Conservation (phyloP, 805 yeast species). For the Hanseniaspora meyeri region DNA sequence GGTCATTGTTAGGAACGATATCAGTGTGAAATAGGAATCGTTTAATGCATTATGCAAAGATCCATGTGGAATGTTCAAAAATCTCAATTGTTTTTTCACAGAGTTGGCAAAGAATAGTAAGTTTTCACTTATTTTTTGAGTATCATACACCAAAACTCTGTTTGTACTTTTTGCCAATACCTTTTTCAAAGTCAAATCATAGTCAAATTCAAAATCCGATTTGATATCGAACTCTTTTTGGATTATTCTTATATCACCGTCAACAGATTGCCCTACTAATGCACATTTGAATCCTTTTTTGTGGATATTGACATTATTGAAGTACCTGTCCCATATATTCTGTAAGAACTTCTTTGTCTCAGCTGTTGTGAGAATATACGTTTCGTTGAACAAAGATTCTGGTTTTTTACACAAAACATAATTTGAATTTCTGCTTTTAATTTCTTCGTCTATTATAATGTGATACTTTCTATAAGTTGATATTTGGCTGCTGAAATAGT, state of each 20-base stretch:
- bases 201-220: slow-evolving; percentile 1
- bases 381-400: slow-evolving; percentile 40
- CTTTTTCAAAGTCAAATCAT: not conserved
- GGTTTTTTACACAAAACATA: slow-evolving; percentile 45
- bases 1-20: slow-evolving; percentile 38
- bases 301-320: slow-evolving; percentile 23
- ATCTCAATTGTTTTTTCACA: slow-evolving; percentile 25
- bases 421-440: slow-evolving; percentile 35
- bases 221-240: slow-evolving; percentile 14
- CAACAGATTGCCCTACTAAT: slow-evolving; percentile 49
- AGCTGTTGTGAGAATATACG: slow-evolving; percentile 30
- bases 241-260: slow-evolving; percentile 46
- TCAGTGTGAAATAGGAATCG: slow-evolving; percentile 52
- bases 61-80: slow-evolving; percentile 43
- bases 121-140: slow-evolving; percentile 36
- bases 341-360: slow-evolving; percentile 34
- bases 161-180: not conserved
- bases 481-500: not conserved
- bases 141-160: slow-evolving; percentile 31
- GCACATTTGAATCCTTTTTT: slow-evolving; percentile 26
- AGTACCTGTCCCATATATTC: slow-evolving; percentile 34
- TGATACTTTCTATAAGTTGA: slow-evolving; percentile 21
- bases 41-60: slow-evolving; percentile 60
- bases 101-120: not conserved
- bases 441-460: slow-evolving; percentile 35